Conservation (phyloP, 345 rosid genomes). For the Eucalyptus urophylla region DNA sequence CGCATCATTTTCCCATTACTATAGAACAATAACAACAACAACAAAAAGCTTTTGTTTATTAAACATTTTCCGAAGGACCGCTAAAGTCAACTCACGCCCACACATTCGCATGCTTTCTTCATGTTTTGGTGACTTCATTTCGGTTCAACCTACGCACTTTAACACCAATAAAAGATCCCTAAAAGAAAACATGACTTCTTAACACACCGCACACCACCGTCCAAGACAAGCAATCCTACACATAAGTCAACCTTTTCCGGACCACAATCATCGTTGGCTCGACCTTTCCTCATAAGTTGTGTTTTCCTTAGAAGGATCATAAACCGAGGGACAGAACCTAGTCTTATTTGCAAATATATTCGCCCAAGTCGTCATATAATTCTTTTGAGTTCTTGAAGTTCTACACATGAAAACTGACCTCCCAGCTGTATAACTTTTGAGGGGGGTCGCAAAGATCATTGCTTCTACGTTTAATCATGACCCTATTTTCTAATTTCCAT, state of each 20-base stretch:
- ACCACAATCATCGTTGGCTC: not conserved
- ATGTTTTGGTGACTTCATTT: too few species aligned
- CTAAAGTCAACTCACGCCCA: too few species aligned
- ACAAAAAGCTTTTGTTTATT: too few species aligned
- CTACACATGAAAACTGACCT: not conserved
- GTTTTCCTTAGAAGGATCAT: not conserved
- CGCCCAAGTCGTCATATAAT: not conserved
- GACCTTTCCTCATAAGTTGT: not conserved
- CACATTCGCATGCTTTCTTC: too few species aligned
- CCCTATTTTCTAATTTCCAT: not conserved
- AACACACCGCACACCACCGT: not conserved
- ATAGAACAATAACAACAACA: fast-evolving
- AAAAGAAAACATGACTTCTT: not conserved
- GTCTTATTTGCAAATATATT: not conserved
- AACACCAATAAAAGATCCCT: too few species aligned
- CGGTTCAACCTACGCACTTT: too few species aligned
- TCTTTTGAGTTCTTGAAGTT: not conserved
- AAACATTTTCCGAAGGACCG: too few species aligned
- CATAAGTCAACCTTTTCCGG: not conserved
- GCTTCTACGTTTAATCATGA: not conserved
- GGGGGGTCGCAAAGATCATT: not conserved
- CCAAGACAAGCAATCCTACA: not conserved
- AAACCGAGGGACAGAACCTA: not conserved
- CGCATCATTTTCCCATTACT: not conserved
- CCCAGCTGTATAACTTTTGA: not conserved